phyloP scores from a whole-genome alignment of 1,139 yeast species.

The Komagataea norvegica region DNA sequence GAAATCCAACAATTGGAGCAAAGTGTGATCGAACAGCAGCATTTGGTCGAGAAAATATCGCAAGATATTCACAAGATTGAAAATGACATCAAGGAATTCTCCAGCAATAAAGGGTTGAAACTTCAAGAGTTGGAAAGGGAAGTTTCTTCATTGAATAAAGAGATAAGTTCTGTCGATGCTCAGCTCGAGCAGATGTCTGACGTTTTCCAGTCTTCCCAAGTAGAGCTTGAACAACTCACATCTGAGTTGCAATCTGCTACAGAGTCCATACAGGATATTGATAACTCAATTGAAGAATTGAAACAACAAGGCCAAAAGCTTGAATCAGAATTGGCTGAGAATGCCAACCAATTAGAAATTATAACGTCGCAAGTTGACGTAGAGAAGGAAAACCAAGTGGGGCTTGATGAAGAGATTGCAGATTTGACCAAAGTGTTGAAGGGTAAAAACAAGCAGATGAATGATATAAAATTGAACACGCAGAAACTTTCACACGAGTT shows the following conservation, averaged over 20 bases:
- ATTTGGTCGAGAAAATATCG: conserved; percentile 28
- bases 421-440: conserved; percentile 54
- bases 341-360: conserved; percentile 32
- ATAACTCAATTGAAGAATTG: conserved; percentile 37
- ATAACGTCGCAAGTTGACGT: conserved; percentile 46
- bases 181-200: conserved; percentile 45
- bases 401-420: conserved; percentile 72
- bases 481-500: conserved; percentile 64
- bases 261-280: conserved; percentile 38
- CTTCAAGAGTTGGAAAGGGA: conserved; percentile 63
- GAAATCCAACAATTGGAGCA: conserved; percentile 46
- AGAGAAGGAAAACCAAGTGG: conserved; percentile 60
- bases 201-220: conserved; percentile 57
- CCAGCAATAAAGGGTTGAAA: conserved; percentile 74
- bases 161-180: conserved; percentile 38
- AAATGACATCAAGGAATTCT: conserved; percentile 79
- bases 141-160: conserved; percentile 37
- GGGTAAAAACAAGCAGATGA: conserved; percentile 46
- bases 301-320: conserved; percentile 30
- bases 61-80: conserved; percentile 55
- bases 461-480: conserved; percentile 47
- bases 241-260: conserved; percentile 48
- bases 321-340: conserved; percentile 30
- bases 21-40: conserved; percentile 36
- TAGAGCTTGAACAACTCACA: conserved; percentile 66